Evolutionary conservation across 345 rosid species (phyloP).

Genomic region (Abelmoschus esculentus): DNA sequence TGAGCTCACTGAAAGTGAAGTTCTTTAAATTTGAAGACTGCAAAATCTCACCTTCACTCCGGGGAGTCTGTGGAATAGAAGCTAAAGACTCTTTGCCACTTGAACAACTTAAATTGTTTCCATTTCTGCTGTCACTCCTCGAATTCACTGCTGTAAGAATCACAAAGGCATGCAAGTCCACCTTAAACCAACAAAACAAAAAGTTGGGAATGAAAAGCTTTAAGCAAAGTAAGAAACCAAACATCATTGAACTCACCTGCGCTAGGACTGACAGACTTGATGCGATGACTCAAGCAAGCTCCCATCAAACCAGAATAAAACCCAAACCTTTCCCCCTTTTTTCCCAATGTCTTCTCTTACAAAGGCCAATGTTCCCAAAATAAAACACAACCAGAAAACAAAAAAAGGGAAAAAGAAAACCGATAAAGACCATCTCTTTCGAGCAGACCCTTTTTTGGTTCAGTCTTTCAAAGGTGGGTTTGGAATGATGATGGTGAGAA

Average conservation of each 20-base stretch:
- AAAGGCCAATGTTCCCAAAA: neutral
- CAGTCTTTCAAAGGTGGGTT: neutral
- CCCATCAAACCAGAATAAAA: constrained; percentile 47
- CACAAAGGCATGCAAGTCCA: constrained; percentile 3
- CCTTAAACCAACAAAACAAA: neutral
- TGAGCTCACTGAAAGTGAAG: constrained; percentile 64
- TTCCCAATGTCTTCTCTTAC: neutral
- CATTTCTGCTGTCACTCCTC: constrained; percentile 46
- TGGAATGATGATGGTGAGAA: neutral
- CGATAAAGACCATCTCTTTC: neutral
- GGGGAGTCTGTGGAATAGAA: constrained; percentile 59
- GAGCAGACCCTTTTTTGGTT: neutral
- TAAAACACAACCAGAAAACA: neutral
- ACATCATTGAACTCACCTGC: constrained; percentile 41
- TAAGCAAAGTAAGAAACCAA: neutral
- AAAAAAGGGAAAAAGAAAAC: neutral
- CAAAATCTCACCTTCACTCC: constrained; percentile 88
- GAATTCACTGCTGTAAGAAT: constrained; percentile 50
- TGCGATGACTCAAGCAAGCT: constrained; percentile 76
- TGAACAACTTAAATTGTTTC: constrained; percentile 26
- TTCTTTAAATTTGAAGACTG: constrained; percentile 60
- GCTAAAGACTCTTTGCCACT: constrained; percentile 47
- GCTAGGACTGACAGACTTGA: constrained; percentile 66
- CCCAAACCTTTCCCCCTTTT: constrained; percentile 10
- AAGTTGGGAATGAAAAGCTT: too few species aligned